Base-by-base conservation (phyloP, 441 rosid species). In the California macrophylla region DNA sequence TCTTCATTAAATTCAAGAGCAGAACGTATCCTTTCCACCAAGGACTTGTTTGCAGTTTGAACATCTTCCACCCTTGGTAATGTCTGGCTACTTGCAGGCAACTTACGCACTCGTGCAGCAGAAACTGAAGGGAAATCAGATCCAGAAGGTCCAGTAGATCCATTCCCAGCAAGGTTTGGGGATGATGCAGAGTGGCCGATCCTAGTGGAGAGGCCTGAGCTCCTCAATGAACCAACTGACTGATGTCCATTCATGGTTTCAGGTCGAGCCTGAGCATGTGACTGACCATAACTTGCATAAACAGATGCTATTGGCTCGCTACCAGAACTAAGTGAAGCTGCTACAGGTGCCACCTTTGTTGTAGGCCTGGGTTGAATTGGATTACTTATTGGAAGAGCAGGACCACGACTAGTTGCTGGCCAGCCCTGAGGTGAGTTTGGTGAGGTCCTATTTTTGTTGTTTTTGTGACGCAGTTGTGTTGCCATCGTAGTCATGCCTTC, bases 51-150 rank as follows among this genome's bases (percentile, higher is more conserved):
- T 24, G 98, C 97, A 45, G 84, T 79, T 8, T 85, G 97, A 75
- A 87, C 87, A 72, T 90, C 84, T 68, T 79, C 83, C 64, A 78
- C 82, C 21, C 74, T 72, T 21, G 38, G 78, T 66, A 47, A 42
- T 60, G 77, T 76, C 72, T 78, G 85, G 77, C 71, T 74, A 38
- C 72, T 73, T 10, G 81, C 40, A 32, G 87, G 74, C 38, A 69
- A 38, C 74, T 78, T 85, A 54, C 68, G 84, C 25, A 77, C 70
- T 69, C 78, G 89, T 66, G 76, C 69, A 0, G 83, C 80, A 67
- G 92, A 83, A 78, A 90, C 89, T 0, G 96, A 94, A 66, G 98
- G 98, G 71, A 92, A 92, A 77, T 85, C 94, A 25, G 80, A 81
- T 69, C 67, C 23, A 23, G 87, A 78, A 24, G 86, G 81, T 66